Evolutionary conservation across 2,329 filamentous ascomycete genomes (phyloP).

Genomic region (Colletotrichum brevisporum): DNA sequence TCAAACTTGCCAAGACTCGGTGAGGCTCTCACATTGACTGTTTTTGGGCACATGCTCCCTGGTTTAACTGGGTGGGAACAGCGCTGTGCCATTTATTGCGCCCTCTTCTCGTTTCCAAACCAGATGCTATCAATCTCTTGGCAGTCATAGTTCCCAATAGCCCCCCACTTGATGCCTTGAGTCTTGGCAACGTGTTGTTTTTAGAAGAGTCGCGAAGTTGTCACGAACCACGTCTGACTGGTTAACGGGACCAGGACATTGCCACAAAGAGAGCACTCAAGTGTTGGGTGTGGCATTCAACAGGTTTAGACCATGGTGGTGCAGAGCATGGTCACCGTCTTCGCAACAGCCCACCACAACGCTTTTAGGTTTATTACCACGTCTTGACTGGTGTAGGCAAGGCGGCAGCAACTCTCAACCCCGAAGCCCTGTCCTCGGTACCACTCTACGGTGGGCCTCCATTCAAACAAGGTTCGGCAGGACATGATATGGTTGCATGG

Average conservation of each 20-base stretch:
- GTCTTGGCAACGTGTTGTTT: conserved; percentile 27
- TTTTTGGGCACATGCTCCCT: conserved; percentile 5
- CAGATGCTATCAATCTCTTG: conserved; percentile 26
- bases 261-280: no score
- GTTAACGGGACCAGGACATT: neutral
- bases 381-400: neutral
- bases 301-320: no score
- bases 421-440: neutral
- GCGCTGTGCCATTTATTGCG: neutral
- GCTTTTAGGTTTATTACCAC: no score
- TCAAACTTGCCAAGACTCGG: conserved; percentile 34
- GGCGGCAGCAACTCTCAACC: neutral
- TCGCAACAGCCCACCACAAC: neutral
- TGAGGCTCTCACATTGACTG: conserved; percentile 4
- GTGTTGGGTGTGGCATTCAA: no score
- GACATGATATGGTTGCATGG: conserved; percentile 5
- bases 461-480: conserved; percentile 15
- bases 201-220: conserved; percentile 18
- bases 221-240: conserved; percentile 11
- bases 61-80: no score
- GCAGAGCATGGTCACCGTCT: neutral
- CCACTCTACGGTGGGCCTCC: conserved; percentile 2
- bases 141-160: conserved; percentile 2
- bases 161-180: neutral
- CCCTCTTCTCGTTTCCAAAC: neutral